These are phyloP conservation scores for Hypholoma fasciculare DNA, from an alignment of 768 basidiomycete species.

Conservation along the genomic window DNA sequence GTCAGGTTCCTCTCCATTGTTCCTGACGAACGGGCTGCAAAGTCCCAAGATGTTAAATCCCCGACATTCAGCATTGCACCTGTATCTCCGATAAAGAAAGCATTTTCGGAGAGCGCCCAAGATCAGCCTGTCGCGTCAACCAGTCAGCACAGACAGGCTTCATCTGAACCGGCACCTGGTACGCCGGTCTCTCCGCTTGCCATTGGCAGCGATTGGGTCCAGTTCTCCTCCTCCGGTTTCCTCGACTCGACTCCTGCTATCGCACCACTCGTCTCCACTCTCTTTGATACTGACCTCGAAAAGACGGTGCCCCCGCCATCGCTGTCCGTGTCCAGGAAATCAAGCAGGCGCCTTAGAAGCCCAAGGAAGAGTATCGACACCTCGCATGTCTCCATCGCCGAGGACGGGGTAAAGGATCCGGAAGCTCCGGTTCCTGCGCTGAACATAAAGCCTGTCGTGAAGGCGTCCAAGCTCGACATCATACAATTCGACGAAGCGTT, in stretches of 20 bases:
- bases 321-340: slow-evolving; percentile 21
- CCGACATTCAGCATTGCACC: slow-evolving; percentile 29
- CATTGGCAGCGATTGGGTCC: slow-evolving; percentile 57
- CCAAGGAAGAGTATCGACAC: slow-evolving; percentile 27
- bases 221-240: slow-evolving; percentile 71
- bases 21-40: slow-evolving; percentile 35
- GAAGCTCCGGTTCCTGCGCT: neutral
- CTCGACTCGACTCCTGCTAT: slow-evolving; percentile 37
- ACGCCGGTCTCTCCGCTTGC: slow-evolving; percentile 26
- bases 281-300: slow-evolving; percentile 63
- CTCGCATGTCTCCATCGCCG: slow-evolving; percentile 2
- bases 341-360: slow-evolving; percentile 19
- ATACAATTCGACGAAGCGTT: slow-evolving; percentile 80
- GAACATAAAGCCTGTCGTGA: slow-evolving; percentile 32
- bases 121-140: slow-evolving; percentile 15
- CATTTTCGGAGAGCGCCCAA: slow-evolving; percentile 27
- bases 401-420: slow-evolving; percentile 1
- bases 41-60: slow-evolving; percentile 29
- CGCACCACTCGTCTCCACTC: slow-evolving; percentile 52
- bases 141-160: slow-evolving; percentile 28
- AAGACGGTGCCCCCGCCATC: slow-evolving; percentile 26
- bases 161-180: slow-evolving; percentile 29
- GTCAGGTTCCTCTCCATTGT: slow-evolving; percentile 52
- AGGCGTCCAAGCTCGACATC: slow-evolving; percentile 42
- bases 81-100: slow-evolving; percentile 28